Evolutionary conservation across 2,329 filamentous ascomycete species (phyloP).

Genomic region (Pseudocercospora ulei): DNA sequence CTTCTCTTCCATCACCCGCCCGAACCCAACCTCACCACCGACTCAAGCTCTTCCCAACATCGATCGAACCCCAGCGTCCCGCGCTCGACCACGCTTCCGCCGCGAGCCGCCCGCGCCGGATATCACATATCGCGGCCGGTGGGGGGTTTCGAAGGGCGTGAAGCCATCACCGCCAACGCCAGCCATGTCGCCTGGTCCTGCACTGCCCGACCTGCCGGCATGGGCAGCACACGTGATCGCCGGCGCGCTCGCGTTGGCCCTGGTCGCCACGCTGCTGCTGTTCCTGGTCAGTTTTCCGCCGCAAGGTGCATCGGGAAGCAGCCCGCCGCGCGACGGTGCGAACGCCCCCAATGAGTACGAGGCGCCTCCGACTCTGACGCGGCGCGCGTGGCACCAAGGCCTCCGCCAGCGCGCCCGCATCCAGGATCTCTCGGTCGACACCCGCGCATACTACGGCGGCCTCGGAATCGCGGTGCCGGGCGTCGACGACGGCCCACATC

Average conservation of each 20-base stretch:
- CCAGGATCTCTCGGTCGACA: conserved; percentile 18
- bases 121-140: too few species aligned
- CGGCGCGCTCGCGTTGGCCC: conserved; percentile 16
- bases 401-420: conserved; percentile 3
- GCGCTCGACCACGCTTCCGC: too few species aligned
- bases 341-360: not conserved
- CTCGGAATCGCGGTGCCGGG: conserved; percentile 19
- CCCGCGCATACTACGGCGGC: conserved; percentile 14
- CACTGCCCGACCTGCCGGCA: conserved; percentile 10
- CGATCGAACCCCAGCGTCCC: too few species aligned
- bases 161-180: not conserved
- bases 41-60: too few species aligned
- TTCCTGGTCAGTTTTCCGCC: conserved; percentile 24
- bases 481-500: not conserved
- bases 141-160: too few species aligned
- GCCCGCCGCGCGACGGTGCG: not conserved
- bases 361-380: not conserved
- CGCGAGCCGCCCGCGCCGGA: too few species aligned
- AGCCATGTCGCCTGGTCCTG: too few species aligned
- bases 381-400: not conserved
- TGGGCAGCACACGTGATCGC: conserved; percentile 4
- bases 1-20: too few species aligned
- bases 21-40: too few species aligned
- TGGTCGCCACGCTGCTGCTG: conserved; percentile 18
- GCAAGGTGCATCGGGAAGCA: too few species aligned